Conservation (phyloP, 176 grass and related monocot species). For the Dendrocalamus sinicus region DNA sequence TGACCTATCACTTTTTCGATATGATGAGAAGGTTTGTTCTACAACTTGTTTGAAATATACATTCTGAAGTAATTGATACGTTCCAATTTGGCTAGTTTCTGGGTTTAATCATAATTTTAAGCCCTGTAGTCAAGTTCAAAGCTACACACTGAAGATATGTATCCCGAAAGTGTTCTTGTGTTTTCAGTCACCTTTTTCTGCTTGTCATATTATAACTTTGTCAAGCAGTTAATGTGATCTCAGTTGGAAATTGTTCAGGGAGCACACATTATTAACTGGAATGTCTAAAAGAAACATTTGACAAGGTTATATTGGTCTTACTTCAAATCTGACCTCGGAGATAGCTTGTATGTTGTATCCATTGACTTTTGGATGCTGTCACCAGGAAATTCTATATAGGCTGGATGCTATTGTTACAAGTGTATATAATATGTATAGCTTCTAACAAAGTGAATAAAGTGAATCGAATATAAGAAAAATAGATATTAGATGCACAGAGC, state of each 20-base stretch:
- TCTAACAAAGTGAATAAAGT: not conserved
- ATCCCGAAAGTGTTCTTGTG: not conserved
- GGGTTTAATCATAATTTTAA: not conserved
- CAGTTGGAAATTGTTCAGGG: not conserved
- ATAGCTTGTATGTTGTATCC: not conserved
- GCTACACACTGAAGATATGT: not conserved
- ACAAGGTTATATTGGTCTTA: not conserved
- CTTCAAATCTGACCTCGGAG: not conserved
- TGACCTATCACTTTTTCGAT: slow-evolving; percentile 93
- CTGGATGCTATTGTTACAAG: not conserved
- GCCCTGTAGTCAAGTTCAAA: not conserved
- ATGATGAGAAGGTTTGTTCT: slow-evolving; percentile 91
- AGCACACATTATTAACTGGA: not conserved
- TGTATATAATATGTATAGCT: not conserved
- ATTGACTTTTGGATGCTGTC: not conserved
- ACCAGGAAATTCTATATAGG: not conserved
- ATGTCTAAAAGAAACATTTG: not conserved
- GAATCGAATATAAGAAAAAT: not conserved
- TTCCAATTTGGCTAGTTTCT: slow-evolving; percentile 16
- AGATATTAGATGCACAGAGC: not conserved
- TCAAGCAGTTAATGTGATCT: not conserved
- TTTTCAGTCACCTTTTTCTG: not conserved
- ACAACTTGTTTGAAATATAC: slow-evolving; percentile 24
- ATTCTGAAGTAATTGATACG: not conserved
- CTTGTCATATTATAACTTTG: not conserved